phyloP scores from a whole-genome alignment of 768 basidiomycete species.

The Strobilomyces confusus region DNA sequence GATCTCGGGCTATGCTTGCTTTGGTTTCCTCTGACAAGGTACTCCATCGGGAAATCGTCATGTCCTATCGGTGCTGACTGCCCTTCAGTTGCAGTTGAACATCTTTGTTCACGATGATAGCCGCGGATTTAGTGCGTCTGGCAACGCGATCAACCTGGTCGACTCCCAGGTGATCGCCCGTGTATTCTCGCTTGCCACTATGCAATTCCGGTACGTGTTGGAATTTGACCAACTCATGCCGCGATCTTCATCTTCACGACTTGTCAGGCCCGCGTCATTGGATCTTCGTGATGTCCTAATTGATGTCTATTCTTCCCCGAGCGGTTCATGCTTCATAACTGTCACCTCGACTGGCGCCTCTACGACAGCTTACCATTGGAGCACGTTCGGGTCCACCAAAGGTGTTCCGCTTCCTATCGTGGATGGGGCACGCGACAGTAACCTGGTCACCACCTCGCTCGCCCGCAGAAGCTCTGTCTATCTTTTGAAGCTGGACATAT shows the following conservation, averaged over 20 bases:
- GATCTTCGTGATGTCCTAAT: constrained; percentile 34
- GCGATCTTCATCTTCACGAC: not conserved
- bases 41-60: not conserved
- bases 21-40: constrained; percentile 45
- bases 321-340: constrained; percentile 49
- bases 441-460: constrained; percentile 42
- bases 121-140: constrained; percentile 41
- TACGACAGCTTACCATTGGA: constrained; percentile 48
- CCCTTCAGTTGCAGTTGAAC: constrained; percentile 36
- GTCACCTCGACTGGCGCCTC: constrained; percentile 22
- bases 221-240: not conserved
- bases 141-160: constrained; percentile 42
- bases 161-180: constrained; percentile 42
- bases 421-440: constrained; percentile 21
- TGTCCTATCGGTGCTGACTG: not conserved
- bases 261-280: constrained; percentile 42
- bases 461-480: constrained; percentile 39
- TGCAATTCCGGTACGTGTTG: constrained; percentile 47
- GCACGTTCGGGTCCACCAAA: constrained; percentile 49
- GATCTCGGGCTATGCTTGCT: constrained; percentile 45
- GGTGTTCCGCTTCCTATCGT: constrained; percentile 39
- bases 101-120: constrained; percentile 48
- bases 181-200: constrained; percentile 50
- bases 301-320: constrained; percentile 44
- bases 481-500: constrained; percentile 39